These are phyloP conservation scores for Dipteronia sinensis DNA, from an alignment of 345 rosid species.

Conservation along the genomic window DNA sequence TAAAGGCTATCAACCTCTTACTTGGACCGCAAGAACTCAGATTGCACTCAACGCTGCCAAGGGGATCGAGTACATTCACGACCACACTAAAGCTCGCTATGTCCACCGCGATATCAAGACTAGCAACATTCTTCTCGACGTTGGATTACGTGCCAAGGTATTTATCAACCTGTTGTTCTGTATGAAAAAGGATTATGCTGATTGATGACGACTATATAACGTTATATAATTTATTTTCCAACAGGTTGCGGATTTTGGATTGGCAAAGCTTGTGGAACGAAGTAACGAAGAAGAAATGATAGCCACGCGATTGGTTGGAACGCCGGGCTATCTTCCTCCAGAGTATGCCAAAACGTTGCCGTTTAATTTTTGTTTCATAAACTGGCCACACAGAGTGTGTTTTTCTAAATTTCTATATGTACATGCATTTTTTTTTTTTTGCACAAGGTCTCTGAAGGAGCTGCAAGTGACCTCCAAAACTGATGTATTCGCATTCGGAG, in stretches of 20 bases:
- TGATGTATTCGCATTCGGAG: slow-evolving; percentile 69
- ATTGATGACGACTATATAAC: no score
- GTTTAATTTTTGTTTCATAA: background rate
- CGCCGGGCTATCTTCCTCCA: slow-evolving; percentile 74
- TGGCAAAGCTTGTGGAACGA: slow-evolving; percentile 63
- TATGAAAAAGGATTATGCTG: no score
- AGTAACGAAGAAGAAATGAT: slow-evolving; percentile 50
- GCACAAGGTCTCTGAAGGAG: slow-evolving; percentile 61
- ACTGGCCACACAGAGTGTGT: background rate
- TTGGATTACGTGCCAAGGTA: slow-evolving; percentile 61
- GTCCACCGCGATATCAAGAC: slow-evolving; percentile 71
- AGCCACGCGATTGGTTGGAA: slow-evolving; percentile 65
- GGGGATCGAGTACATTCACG: slow-evolving; percentile 71
- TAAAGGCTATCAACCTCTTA: slow-evolving; percentile 59
- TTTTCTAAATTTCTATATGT: background rate
- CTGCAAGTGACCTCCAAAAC: slow-evolving; percentile 65
- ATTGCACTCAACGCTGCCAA: slow-evolving; percentile 68
- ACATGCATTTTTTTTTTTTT: background rate
- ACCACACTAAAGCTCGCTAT: slow-evolving; percentile 62
- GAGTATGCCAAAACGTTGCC: slow-evolving; percentile 38
- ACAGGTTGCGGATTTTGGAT: slow-evolving; percentile 74
- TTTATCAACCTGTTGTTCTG: no score
- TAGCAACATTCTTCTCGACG: slow-evolving; percentile 64
- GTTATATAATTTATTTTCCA: no score
- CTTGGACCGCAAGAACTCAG: slow-evolving; percentile 66